Percentiles rank a stretch among this genome's conserved stretches.
phyloP scores from a whole-genome alignment of 2,329 filamentous ascomycete genomes.

The Dendryphion nanum region DNA sequence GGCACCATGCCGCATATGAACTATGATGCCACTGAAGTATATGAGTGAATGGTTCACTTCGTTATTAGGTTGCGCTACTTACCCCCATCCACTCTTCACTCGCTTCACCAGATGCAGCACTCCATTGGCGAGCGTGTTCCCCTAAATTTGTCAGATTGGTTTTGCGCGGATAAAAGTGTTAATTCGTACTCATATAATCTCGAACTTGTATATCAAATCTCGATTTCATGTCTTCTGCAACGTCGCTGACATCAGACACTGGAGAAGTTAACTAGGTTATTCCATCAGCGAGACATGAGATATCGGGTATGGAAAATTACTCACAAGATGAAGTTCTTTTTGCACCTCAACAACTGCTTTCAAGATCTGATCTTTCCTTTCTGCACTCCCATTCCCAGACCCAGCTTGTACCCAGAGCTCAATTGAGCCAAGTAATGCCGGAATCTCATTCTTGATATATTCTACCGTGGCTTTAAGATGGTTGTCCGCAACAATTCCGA shows the following conservation, averaged over 20 bases:
- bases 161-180: no score
- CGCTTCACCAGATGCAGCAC: conserved; percentile 21
- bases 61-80: not conserved
- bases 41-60: not conserved
- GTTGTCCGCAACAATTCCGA: conserved; percentile 46
- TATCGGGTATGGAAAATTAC: not conserved
- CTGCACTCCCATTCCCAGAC: conserved; percentile 36
- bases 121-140: conserved; percentile 26
- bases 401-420: conserved; percentile 49
- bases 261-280: conserved; percentile 16
- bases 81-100: conserved; percentile 10
- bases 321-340: conserved; percentile 23
- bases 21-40: conserved; percentile 16
- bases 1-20: conserved; percentile 46
- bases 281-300: conserved; percentile 8
- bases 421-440: conserved; percentile 42
- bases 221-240: conserved; percentile 8
- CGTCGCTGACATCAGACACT: conserved; percentile 9
- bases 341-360: conserved; percentile 35
- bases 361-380: conserved; percentile 37
- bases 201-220: conserved; percentile 10
- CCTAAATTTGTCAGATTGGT: conserved; percentile 10
- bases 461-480: conserved; percentile 37
- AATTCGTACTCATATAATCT: conserved; percentile 11
- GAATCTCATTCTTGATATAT: conserved; percentile 45